Evolutionary conservation across 345 rosid genomes (phyloP).

Genomic region (Leavenworthia alabamica): DNA sequence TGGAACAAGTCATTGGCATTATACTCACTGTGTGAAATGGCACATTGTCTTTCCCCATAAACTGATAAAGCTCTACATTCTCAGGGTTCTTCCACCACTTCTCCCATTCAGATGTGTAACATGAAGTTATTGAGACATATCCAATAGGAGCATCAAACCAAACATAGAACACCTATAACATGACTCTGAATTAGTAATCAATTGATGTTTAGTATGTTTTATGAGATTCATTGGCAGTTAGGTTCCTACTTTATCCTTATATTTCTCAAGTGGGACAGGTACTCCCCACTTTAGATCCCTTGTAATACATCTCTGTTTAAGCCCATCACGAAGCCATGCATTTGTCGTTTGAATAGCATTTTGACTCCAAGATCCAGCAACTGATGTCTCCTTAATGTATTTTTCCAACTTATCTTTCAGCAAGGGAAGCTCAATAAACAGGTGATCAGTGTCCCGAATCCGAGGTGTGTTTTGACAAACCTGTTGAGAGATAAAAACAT

Average conservation of each 20-base stretch:
- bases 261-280: slow-evolving; percentile 86
- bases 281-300: slow-evolving; percentile 98
- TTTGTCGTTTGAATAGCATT: slow-evolving; percentile 77
- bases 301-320: slow-evolving; percentile 72
- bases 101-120: slow-evolving; percentile 89
- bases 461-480: slow-evolving; percentile 54
- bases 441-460: slow-evolving; percentile 65
- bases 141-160: slow-evolving; percentile 99
- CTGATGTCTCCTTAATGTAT: slow-evolving; percentile 61
- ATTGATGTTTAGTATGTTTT: too few species aligned
- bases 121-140: slow-evolving; percentile 71
- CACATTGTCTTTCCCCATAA: slow-evolving; percentile 93
- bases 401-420: slow-evolving; percentile 61
- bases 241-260: slow-evolving; percentile 63
- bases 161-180: too few species aligned
- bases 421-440: slow-evolving; percentile 85
- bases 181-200: too few species aligned
- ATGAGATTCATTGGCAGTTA: too few species aligned
- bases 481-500: slow-evolving; percentile 30
- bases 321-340: slow-evolving; percentile 81
- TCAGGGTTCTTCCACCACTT: slow-evolving; percentile 97
- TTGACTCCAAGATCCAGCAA: slow-evolving; percentile 81
- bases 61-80: slow-evolving; percentile 86
- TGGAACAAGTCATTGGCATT: too few species aligned
- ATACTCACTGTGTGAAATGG: slow-evolving; percentile 96